Evolutionary conservation across 768 basidiomycete genomes (phyloP), one percentile per base, ranked within the genome.

Genomic region (Pisolithus orientalis): DNA sequence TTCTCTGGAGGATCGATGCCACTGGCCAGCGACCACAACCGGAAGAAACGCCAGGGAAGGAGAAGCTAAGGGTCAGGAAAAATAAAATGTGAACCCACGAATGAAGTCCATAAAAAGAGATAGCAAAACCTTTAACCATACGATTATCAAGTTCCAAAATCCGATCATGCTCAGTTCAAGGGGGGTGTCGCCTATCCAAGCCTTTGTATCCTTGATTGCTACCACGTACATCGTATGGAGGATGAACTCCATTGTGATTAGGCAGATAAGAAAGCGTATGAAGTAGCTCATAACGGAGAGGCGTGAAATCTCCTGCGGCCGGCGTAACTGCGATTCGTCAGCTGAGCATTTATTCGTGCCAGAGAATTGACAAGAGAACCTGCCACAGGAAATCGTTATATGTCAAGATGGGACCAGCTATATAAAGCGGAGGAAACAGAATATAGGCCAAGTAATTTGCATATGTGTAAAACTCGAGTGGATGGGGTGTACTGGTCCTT

Each of bases 331-430:
- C 43, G 27, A 27, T 34, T 14, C 31, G 28, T 49, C 11, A 40
- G 27, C 49, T 38, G 34, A 57, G 17, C 8, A 16, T 45, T 7
- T 17, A 17, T 25, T 7, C 28, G 29, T 47, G 27, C 16, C 11
- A 11, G 31, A 48, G 32, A 9, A 14, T 51, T 27, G 42, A 37
- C 11, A 13, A 44, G 63, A 78, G 54, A 38, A 92, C 92, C 83
- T 97, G 95, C 84, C 87, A 90, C 61, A 91, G 72, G 65, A 92
- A 98, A 65, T 96, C 91, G 62, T 95, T 95, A 75, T 92, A 98
- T 0, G 94, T 88, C 65, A 98, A 81, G 58, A 98, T 94, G 0
- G 96, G 96, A 0, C 96, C 95, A 2, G 90, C 94, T 47, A 98
- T 89, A 64, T 97, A 99, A 10, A 98, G 73, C 1, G 96, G 94